A percentile compares a stretch with the other conserved stretches of the same genome.
These are phyloP conservation scores for Flaveria floridana DNA, from an alignment of 140 eudicot genomes.

Conservation along the genomic window DNA sequence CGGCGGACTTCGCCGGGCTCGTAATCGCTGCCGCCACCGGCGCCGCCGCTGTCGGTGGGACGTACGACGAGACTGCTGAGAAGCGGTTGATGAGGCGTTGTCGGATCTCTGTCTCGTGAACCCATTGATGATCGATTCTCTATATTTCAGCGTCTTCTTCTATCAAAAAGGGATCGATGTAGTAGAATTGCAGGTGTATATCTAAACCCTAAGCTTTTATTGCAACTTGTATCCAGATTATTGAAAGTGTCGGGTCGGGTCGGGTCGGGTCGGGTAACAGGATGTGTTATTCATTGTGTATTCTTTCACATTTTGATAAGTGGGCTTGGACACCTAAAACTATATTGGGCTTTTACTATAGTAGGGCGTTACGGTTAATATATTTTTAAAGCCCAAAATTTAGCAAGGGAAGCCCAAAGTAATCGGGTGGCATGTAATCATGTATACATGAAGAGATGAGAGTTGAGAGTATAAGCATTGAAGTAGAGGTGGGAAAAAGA, in stretches of 20 bases:
- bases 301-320: not conserved
- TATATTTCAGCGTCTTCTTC: not conserved
- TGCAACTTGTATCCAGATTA: conserved; percentile 3
- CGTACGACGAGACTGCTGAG: conserved; percentile 95
- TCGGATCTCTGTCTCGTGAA: conserved; percentile 56
- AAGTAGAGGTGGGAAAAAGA: not conserved
- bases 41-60: conserved; percentile 63
- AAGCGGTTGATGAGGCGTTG: conserved; percentile 76
- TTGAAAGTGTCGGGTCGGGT: not conserved
- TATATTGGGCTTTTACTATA: too few relatives aligned
- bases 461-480: too few relatives aligned
- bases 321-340: too few relatives aligned
- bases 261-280: not conserved
- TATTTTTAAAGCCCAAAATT: too few relatives aligned
- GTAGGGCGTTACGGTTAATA: too few relatives aligned
- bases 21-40: conserved; percentile 55
- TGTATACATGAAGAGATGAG: too few relatives aligned
- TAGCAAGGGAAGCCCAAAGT: too few relatives aligned
- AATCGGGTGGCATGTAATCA: too few relatives aligned
- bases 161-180: not conserved
- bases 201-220: conserved; percentile 32
- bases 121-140: conserved; percentile 62
- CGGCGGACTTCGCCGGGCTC: conserved; percentile 97
- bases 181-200: not conserved
- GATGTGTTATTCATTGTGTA: not conserved